Conservation (phyloP, 164 flowering plant species). For the Vitis cinerea region DNA sequence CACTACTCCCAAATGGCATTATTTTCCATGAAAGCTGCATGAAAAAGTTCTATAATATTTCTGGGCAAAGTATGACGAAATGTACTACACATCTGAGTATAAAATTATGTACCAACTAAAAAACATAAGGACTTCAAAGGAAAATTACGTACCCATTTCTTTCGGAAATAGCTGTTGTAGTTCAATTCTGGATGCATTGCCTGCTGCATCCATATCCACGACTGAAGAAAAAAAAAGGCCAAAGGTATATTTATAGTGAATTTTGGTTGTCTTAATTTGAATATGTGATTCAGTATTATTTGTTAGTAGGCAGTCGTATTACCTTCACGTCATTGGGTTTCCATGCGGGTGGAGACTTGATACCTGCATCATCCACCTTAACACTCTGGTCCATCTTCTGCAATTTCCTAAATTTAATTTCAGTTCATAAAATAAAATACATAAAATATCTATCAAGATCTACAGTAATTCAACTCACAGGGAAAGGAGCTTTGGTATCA, state of each 20-base stretch:
- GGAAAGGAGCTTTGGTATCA: conserved; percentile 23
- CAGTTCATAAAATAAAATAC: neutral
- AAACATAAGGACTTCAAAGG: neutral
- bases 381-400: conserved; percentile 47
- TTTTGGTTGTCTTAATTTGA: too few species aligned
- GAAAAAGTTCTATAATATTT: neutral
- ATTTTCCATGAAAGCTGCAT: conserved; percentile 63
- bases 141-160: conserved; percentile 59
- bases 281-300: too few species aligned
- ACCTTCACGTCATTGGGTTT: conserved; percentile 87
- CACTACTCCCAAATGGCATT: conserved; percentile 39
- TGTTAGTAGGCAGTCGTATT: neutral
- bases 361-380: conserved; percentile 45
- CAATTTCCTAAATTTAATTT: neutral
- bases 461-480: conserved; percentile 29
- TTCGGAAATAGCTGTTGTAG: conserved; percentile 62
- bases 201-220: conserved; percentile 99
- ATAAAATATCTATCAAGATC: neutral
- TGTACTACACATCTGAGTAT: too few species aligned
- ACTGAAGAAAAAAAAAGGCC: conserved; percentile 34
- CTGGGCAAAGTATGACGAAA: too few species aligned
- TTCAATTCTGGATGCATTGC: conserved; percentile 96
- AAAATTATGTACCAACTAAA: neutral
- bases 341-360: conserved; percentile 65
- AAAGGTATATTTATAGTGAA: neutral